These are phyloP conservation scores for Cyberlindnera amylophila DNA, from an alignment of 805 yeast species.

Conservation along the genomic window DNA sequence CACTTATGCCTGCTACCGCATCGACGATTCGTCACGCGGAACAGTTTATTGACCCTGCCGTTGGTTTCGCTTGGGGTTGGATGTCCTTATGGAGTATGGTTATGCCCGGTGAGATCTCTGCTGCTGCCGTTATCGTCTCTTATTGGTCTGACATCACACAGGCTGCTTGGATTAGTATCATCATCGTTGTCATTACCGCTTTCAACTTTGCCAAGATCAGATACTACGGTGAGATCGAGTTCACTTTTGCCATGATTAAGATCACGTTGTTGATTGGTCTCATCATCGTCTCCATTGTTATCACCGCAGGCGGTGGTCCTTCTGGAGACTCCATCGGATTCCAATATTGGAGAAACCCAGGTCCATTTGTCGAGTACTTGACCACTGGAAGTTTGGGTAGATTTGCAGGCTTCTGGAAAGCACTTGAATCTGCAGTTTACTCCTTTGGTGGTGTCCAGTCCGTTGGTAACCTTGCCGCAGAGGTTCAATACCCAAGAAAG, in stretches of 20 bases:
- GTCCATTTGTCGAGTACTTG: conserved; percentile 28
- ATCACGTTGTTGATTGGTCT: conserved; percentile 42
- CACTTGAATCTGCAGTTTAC: conserved; percentile 50
- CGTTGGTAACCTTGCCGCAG: conserved; percentile 49
- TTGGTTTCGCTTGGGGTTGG: conserved; percentile 46
- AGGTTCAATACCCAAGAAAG: conserved; percentile 50
- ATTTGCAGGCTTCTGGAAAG: conserved; percentile 57
- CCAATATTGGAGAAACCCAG: conserved; percentile 33
- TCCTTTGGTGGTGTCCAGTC: conserved; percentile 56
- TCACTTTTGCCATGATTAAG: conserved; percentile 40
- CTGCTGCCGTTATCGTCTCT: conserved; percentile 40
- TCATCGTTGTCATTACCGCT: conserved; percentile 33
- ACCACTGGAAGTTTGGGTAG: conserved; percentile 43
- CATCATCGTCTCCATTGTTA: conserved; percentile 43
- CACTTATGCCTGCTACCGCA: conserved; percentile 36
- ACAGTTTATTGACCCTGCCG: conserved; percentile 38
- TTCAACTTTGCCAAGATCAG: conserved; percentile 35
- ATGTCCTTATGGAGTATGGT: conserved; percentile 37
- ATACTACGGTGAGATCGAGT: conserved; percentile 49
- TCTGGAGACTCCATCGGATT: conserved; percentile 34
- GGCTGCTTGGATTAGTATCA: conserved; percentile 41
- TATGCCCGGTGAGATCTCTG: conserved; percentile 43
- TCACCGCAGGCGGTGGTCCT: conserved; percentile 42
- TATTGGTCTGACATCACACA: conserved; percentile 42
- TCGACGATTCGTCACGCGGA: conserved; percentile 35